These are phyloP conservation scores for Nectriaceae sp. DNA, from an alignment of 2,329 filamentous ascomycete species.

Conservation along the genomic window DNA sequence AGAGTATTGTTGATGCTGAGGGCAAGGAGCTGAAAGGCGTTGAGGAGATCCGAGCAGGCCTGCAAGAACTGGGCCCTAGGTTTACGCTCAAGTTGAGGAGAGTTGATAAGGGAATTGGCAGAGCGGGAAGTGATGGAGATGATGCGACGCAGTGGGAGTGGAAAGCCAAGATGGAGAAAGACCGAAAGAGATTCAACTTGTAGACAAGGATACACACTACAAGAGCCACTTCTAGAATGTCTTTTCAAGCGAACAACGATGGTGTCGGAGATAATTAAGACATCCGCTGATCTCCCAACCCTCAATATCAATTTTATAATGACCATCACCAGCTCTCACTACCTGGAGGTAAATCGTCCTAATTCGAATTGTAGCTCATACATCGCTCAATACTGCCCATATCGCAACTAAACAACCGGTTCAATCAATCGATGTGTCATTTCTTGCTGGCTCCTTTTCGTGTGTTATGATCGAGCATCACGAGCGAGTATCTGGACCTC, in stretches of 20 bases:
- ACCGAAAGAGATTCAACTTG: conserved; percentile 89
- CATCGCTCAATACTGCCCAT: too few species aligned
- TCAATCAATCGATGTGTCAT: not conserved
- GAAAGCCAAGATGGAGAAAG: conserved; percentile 94
- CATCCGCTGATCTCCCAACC: conserved; percentile 5
- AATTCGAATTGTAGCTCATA: too few species aligned
- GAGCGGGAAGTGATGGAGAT: conserved; percentile 67
- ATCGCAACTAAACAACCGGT: too few species aligned
- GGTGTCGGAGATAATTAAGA: too few species aligned
- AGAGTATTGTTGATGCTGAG: conserved; percentile 78
- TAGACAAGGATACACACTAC: conserved; percentile 42
- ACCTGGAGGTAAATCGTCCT: too few species aligned
- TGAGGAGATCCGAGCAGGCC: conserved; percentile 79
- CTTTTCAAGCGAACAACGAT: not conserved
- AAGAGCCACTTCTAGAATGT: not conserved
- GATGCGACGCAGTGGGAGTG: conserved; percentile 91
- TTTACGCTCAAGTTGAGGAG: conserved; percentile 80
- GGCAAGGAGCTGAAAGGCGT: conserved; percentile 83
- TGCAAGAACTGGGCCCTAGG: conserved; percentile 85
- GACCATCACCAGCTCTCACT: too few species aligned
- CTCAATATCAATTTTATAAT: conserved; percentile 1
- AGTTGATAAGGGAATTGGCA: conserved; percentile 83
- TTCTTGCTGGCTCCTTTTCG: conserved; percentile 1
- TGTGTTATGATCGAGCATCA: conserved; percentile 49
- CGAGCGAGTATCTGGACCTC: conserved; percentile 44